Conservation (phyloP, 805 yeast genomes). For the Maudiozyma bulderi region DNA sequence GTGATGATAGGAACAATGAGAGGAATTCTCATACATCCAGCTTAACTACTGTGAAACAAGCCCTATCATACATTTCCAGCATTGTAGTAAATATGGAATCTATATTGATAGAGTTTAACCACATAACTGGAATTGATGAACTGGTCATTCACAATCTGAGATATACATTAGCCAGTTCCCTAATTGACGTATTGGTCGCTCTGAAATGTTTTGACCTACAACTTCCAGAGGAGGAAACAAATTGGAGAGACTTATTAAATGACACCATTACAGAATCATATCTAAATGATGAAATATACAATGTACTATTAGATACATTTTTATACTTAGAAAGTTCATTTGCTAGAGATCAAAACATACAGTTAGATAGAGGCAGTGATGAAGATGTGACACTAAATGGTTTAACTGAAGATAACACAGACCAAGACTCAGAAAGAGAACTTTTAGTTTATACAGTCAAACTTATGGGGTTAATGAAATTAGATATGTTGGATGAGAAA, state of each 20-base stretch:
- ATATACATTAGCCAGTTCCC: constrained; percentile 14
- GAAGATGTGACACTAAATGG: constrained; percentile 23
- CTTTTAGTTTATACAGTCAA: constrained; percentile 22
- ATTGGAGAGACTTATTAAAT: constrained; percentile 14
- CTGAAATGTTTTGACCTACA: constrained; percentile 23
- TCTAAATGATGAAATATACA: constrained; percentile 6
- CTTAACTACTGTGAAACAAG: constrained; percentile 2
- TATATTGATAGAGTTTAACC: constrained; percentile 4
- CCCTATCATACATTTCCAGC: constrained; percentile 7
- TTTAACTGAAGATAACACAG: constrained; percentile 3
- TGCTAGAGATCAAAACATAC: constrained; percentile 15
- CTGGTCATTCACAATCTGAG: constrained; percentile 5
- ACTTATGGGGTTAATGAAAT: constrained; percentile 19
- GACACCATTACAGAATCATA: constrained; percentile 10
- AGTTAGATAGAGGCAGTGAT: constrained; percentile 17
- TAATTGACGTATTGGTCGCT: constrained; percentile 20
- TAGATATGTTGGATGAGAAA: constrained; percentile 12
- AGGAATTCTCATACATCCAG: neutral
- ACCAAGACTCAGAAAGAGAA: constrained; percentile 15
- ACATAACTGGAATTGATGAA: neutral
- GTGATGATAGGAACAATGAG: neutral
- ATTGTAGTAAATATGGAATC: constrained; percentile 13
- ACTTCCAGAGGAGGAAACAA: constrained; percentile 15
- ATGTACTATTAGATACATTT: constrained; percentile 14
- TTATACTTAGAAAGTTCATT: constrained; percentile 20